phyloP scores from a whole-genome alignment of 2,329 filamentous ascomycete species.

The Fusarium sp. region DNA sequence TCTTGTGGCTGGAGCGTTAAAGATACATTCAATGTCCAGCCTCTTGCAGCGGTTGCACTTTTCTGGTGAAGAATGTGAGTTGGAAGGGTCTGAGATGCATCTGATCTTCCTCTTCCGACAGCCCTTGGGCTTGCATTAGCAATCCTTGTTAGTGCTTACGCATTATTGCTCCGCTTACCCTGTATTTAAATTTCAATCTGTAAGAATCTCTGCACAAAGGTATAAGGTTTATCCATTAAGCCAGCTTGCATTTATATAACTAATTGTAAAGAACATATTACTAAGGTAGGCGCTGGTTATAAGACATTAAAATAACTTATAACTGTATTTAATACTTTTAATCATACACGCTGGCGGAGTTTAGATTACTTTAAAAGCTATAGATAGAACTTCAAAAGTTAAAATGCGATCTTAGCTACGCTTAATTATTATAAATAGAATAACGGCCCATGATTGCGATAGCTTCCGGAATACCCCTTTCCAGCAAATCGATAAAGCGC shows the following conservation, averaged over 20 bases:
- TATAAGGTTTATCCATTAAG: fast-evolving
- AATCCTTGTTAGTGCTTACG: neutral
- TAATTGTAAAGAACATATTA: no score
- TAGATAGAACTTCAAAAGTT: no score
- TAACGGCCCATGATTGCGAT: neutral
- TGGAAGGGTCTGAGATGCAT: neutral
- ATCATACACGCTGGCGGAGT: no score
- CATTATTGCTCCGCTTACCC: neutral
- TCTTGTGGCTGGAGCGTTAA: neutral
- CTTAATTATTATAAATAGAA: no score
- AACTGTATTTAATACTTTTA: no score
- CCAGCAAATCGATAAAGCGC: neutral
- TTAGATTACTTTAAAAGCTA: no score
- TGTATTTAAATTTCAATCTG: neutral
- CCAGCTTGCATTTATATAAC: no score
- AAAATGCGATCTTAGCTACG: no score
- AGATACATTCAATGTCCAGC: neutral
- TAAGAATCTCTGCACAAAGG: no score
- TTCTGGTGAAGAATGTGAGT: fast-evolving
- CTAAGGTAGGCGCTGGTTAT: no score
- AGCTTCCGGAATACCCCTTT: neutral
- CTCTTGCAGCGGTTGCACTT: neutral
- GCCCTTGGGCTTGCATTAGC: neutral
- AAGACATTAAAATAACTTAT: no score
- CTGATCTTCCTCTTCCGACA: neutral